phyloP scores from a whole-genome alignment of 306 rosid species.

The Acacia acuminata region DNA sequence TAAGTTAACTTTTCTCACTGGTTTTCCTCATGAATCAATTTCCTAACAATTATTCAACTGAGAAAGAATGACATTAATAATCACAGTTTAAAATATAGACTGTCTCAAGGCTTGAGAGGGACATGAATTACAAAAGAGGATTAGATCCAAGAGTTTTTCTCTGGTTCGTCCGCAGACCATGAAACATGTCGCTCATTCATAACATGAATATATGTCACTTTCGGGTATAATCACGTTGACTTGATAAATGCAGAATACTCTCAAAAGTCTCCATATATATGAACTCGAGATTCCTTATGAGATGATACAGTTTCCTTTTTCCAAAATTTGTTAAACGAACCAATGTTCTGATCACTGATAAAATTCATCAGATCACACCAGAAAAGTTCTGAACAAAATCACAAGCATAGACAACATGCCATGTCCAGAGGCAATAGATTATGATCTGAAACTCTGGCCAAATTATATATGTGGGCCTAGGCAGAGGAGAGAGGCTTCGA shows the following conservation, averaged over 20 bases:
- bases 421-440: background rate
- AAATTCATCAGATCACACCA: background rate
- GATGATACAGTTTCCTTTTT: background rate
- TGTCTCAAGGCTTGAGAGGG: background rate
- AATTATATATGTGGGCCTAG: background rate
- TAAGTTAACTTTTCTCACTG: background rate
- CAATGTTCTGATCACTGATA: too few species aligned
- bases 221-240: background rate
- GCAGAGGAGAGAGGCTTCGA: background rate
- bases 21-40: background rate
- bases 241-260: background rate
- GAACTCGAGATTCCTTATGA: too few species aligned
- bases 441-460: background rate
- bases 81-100: background rate
- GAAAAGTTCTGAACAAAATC: conserved; percentile 4
- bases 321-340: background rate
- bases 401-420: background rate
- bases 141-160: background rate
- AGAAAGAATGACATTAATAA: background rate
- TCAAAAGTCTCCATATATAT: too few species aligned
- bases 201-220: background rate
- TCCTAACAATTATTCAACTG: background rate
- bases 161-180: background rate
- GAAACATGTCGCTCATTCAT: background rate
- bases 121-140: background rate